Conservation (phyloP, 192 early-diverging fungal species). For the Podila clonocystis region DNA sequence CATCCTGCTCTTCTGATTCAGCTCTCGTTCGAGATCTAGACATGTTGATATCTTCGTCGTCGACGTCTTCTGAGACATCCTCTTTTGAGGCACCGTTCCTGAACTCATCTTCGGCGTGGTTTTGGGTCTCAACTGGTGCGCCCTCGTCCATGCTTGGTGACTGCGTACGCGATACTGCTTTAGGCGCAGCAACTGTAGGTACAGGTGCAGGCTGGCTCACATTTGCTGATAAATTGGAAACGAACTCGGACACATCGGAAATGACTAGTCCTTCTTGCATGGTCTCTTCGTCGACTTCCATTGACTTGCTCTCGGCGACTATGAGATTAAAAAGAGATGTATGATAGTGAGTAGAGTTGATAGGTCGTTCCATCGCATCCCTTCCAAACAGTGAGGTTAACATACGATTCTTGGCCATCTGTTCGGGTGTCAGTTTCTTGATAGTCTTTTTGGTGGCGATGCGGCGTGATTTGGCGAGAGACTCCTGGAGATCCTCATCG, state of each 20-base stretch:
- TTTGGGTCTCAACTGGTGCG: neutral
- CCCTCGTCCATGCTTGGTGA: conserved; percentile 3
- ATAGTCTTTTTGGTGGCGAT: conserved; percentile 64
- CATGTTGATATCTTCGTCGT: conserved; percentile 7
- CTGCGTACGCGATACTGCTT: conserved; percentile 30
- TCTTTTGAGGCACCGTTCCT: conserved; percentile 32
- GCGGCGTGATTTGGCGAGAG: conserved; percentile 80
- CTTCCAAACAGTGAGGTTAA: neutral
- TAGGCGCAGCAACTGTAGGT: conserved; percentile 54
- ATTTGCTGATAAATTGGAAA: conserved; percentile 55
- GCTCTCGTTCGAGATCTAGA: conserved; percentile 13
- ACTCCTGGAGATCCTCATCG: conserved; percentile 92
- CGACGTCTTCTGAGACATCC: conserved; percentile 10
- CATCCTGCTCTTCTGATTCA: conserved; percentile 31
- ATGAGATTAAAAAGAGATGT: neutral
- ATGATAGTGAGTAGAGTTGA: too few species aligned
- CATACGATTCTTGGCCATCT: conserved; percentile 69
- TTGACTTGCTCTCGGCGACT: conserved; percentile 48
- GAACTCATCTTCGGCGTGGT: conserved; percentile 26
- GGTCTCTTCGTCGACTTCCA: conserved; percentile 51
- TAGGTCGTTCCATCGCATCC: neutral
- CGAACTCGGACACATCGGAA: conserved; percentile 91
- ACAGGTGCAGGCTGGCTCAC: neutral
- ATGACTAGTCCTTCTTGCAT: conserved; percentile 70
- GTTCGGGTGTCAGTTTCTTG: conserved; percentile 62